A percentile compares a stretch with the other conserved stretches of the same genome.
These are phyloP conservation scores for Camellia sinensis DNA, from an alignment of 148 eudicot genomes.

Conservation along the genomic window DNA sequence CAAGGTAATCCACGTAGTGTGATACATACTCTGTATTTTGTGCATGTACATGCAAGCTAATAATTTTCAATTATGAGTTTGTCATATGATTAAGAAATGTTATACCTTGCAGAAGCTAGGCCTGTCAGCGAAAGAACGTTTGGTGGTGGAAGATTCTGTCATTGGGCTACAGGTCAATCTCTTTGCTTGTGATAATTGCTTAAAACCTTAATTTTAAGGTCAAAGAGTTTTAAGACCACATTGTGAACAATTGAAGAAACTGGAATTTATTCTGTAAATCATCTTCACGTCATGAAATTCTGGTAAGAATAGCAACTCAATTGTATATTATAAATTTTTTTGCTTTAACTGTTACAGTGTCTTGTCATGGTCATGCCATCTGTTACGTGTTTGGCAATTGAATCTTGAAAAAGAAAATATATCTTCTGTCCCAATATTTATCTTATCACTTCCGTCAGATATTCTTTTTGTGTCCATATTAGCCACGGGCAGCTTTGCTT, in stretches of 20 bases:
- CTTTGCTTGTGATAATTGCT: background rate
- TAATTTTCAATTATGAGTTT: background rate
- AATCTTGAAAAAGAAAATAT: background rate
- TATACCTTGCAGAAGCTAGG: conserved; percentile 62
- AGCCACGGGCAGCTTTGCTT: background rate
- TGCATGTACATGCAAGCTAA: background rate
- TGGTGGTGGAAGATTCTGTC: conserved; percentile 95
- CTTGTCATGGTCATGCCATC: background rate
- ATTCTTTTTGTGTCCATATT: background rate
- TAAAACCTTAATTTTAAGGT: background rate
- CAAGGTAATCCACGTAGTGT: conserved; percentile 39
- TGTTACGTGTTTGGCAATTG: background rate
- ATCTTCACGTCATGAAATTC: no score
- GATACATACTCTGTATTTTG: background rate
- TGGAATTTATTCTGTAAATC: background rate
- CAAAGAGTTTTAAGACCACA: background rate
- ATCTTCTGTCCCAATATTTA: background rate
- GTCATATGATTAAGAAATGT: conserved; percentile 10
- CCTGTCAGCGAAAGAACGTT: conserved; percentile 58
- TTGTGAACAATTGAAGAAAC: background rate
- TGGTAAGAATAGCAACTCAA: background rate
- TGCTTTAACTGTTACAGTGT: background rate
- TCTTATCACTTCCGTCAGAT: background rate
- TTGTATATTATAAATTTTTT: background rate
- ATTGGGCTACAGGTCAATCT: conserved; percentile 85